Conservation (phyloP, 2,329 filamentous ascomycete genomes). For the Colletotrichum zoysiae region DNA sequence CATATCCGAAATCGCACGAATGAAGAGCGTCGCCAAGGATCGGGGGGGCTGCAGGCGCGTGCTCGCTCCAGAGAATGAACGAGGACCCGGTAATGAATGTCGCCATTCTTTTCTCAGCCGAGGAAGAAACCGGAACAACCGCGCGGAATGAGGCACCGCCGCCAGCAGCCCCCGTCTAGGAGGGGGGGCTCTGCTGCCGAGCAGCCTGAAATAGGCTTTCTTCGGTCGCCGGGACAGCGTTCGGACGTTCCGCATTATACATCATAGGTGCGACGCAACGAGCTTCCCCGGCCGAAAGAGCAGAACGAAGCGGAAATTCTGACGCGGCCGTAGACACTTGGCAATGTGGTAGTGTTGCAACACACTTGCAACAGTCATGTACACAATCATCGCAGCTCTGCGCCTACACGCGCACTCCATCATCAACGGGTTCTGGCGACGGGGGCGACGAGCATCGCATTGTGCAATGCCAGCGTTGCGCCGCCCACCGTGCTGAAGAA, state of each 20-base stretch:
- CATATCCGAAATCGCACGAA: slow-evolving; percentile 37
- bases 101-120: slow-evolving; percentile 25
- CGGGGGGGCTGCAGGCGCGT: slow-evolving; percentile 15
- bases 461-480: neutral
- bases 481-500: neutral
- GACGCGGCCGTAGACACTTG: neutral
- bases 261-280: slow-evolving; percentile 21
- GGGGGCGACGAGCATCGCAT: neutral
- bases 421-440: neutral
- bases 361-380: neutral
- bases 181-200: slow-evolving; percentile 14
- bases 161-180: slow-evolving; percentile 6
- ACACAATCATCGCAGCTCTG: neutral
- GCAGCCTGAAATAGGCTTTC: slow-evolving; percentile 25
- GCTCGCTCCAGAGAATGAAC: slow-evolving; percentile 15
- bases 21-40: slow-evolving; percentile 30
- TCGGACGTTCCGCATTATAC: slow-evolving; percentile 26
- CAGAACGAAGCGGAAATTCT: slow-evolving; percentile 11
- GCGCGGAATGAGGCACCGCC: neutral
- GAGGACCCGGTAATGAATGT: slow-evolving; percentile 7
- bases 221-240: slow-evolving; percentile 35
- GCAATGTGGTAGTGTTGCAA: neutral
- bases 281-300: slow-evolving; percentile 14
- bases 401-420: neutral
- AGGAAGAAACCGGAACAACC: slow-evolving; percentile 27